Evolutionary conservation across 2,329 filamentous ascomycete species (phyloP), one percentile per base, ranked within the genome.

Genomic region (Nothomitra cinnamomea): DNA sequence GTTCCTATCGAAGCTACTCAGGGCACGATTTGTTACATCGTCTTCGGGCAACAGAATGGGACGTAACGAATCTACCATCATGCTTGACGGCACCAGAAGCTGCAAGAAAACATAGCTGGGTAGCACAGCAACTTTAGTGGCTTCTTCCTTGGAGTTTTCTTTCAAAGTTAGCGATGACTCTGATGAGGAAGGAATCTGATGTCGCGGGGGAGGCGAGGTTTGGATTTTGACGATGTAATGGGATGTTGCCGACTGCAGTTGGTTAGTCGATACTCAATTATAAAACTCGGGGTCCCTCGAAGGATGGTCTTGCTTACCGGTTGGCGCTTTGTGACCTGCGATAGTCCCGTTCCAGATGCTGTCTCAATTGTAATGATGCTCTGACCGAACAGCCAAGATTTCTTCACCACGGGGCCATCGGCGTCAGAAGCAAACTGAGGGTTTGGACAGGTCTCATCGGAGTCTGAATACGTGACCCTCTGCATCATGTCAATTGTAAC

Each of bases 401-500:
- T 82, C 61, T 78, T 79, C 56, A 75, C 68, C 52, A 85, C 79
- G 60, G 81, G 75, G 6, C 82, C 83, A 64, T 84, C 84, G 8
- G 74, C 70, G 32, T 78, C 73, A 47, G 75, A 66, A 0, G 77
- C 82, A 61, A 87, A 87, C n/a, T 76, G 70, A 1, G 76, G 73
- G 56, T 85, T 79, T 13, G 78, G 74, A 1, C 72, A 72, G 6
- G 83, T 87, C 62, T 94, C 86, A 57, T 89, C 85, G 35, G 87
- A 77, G 64, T 95, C 87, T 0, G 87, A 87, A 64, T 83, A 95
- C 1, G 87, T 81, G 17, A 88, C 84, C 61, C 88, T 77, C 64
- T 92, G 87, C 83, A 95, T 89, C 67, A 96, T 87, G 65, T 98
- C 92, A 53, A 96, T 80, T 7, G 92, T 92, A 35, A 94, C 88